Evolutionary conservation across 2,329 filamentous ascomycete species (phyloP).

Genomic region (Metarhizium rileyi): DNA sequence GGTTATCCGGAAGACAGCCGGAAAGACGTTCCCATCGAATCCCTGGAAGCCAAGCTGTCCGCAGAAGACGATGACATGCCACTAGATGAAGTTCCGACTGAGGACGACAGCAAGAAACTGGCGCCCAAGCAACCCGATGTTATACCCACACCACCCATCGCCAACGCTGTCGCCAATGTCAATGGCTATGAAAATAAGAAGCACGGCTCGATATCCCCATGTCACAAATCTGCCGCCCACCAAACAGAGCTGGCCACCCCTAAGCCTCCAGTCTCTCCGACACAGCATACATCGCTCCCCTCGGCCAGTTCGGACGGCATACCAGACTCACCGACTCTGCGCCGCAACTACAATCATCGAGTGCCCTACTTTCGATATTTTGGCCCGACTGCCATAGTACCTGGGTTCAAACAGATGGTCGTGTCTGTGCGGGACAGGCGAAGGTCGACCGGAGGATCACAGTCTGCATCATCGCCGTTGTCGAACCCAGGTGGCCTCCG

Average conservation of each 20-base stretch:
- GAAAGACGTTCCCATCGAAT: constrained; percentile 26
- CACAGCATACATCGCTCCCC: constrained; percentile 7
- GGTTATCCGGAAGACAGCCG: constrained; percentile 52
- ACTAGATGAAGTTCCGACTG: constrained; percentile 1
- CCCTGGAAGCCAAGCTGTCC: constrained; percentile 11
- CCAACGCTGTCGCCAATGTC: not conserved
- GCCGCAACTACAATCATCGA: constrained; percentile 47
- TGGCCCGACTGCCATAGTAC: constrained; percentile 82
- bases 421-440: constrained; percentile 61
- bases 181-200: constrained; percentile 1
- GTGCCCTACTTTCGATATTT: constrained; percentile 90
- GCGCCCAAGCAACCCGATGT: not conserved
- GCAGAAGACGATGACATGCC: constrained; percentile 9
- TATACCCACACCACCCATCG: not conserved
- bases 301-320: constrained; percentile 13
- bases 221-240: not conserved
- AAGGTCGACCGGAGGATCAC: constrained; percentile 47
- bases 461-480: constrained; percentile 42
- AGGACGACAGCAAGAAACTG: constrained; percentile 3
- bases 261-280: constrained; percentile 7
- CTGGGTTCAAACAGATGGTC: constrained; percentile 89
- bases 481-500: constrained; percentile 26
- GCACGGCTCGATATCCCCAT: not conserved
- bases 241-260: not conserved
- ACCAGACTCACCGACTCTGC: constrained; percentile 32